A percentile compares a stretch with the other conserved stretches of the same genome.
Evolutionary conservation across 2,329 filamentous ascomycete genomes (phyloP).

Genomic region (Claviceps arundinis): DNA sequence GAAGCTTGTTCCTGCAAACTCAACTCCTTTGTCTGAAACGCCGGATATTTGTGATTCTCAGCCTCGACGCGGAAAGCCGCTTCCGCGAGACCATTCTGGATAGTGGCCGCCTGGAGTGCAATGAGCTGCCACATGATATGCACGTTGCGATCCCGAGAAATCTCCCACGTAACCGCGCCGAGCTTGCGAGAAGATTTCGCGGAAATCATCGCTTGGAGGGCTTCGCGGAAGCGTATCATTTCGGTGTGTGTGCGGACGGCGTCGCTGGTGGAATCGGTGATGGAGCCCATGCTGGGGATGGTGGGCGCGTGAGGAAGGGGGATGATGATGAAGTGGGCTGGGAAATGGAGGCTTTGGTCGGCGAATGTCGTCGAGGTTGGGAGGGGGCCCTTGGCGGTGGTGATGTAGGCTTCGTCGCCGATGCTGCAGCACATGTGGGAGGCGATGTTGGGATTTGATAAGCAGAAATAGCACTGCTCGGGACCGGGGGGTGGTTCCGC

Average conservation of each 20-base stretch:
- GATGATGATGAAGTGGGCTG: conserved; percentile 82
- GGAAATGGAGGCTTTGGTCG: conserved; percentile 54
- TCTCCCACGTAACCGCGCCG: conserved; percentile 84
- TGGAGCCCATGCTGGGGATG: conserved; percentile 49
- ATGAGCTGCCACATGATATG: conserved; percentile 93
- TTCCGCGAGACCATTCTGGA: conserved; percentile 65
- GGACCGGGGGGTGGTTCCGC: conserved; percentile 51
- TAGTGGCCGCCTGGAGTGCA: conserved; percentile 55
- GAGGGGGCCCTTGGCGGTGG: conserved; percentile 83
- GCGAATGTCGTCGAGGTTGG: conserved; percentile 56
- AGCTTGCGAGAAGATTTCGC: conserved; percentile 42
- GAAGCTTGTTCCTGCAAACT: conserved; percentile 35
- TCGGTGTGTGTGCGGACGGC: conserved; percentile 55
- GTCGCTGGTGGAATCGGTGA: conserved; percentile 34
- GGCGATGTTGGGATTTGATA: conserved; percentile 72
- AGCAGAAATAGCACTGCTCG: conserved; percentile 85
- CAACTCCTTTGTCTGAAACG: conserved; percentile 35
- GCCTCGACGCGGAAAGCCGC: conserved; percentile 81
- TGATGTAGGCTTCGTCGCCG: conserved; percentile 75
- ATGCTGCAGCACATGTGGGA: conserved; percentile 85
- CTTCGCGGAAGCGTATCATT: conserved; percentile 68
- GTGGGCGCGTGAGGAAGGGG: conserved; percentile 73
- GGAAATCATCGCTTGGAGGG: conserved; percentile 70
- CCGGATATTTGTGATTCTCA: conserved; percentile 52
- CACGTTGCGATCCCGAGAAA: conserved; percentile 67